Conservation (phyloP, 2,329 filamentous ascomycete species). For the Celoporthe dispersa region DNA sequence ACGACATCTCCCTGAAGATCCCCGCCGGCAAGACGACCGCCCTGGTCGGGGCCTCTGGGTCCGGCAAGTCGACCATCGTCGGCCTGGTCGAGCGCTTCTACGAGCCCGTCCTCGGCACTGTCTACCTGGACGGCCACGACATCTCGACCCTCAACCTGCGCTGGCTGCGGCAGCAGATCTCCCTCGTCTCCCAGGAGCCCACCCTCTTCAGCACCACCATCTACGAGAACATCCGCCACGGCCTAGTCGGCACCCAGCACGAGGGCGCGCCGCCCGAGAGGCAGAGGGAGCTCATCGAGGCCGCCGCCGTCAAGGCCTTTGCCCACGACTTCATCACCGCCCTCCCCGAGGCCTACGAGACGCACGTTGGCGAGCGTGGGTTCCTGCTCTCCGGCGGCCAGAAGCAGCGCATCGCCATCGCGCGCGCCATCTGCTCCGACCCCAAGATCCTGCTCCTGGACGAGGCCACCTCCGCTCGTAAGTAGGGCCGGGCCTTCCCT, state of each 20-base stretch:
- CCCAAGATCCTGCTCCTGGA: slow-evolving; percentile 92
- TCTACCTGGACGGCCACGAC: slow-evolving; percentile 83
- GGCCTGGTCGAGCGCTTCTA: slow-evolving; percentile 95
- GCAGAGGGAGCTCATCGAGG: slow-evolving; percentile 71
- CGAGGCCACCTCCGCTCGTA: slow-evolving; percentile 70
- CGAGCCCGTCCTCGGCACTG: slow-evolving; percentile 77
- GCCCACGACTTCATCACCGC: slow-evolving; percentile 87
- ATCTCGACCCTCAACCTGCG: slow-evolving; percentile 81
- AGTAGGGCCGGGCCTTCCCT: neutral
- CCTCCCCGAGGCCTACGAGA: slow-evolving; percentile 88
- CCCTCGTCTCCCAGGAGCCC: slow-evolving; percentile 91
- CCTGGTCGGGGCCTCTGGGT: slow-evolving; percentile 90
- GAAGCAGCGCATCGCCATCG: slow-evolving; percentile 96
- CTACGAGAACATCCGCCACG: slow-evolving; percentile 86
- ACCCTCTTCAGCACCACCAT: slow-evolving; percentile 90
- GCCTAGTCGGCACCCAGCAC: slow-evolving; percentile 80
- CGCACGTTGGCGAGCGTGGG: slow-evolving; percentile 92
- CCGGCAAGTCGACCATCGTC: slow-evolving; percentile 93
- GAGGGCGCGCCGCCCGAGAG: slow-evolving; percentile 71
- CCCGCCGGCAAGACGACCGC: slow-evolving; percentile 92
- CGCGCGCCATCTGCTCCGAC: slow-evolving; percentile 85
- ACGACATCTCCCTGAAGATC: slow-evolving; percentile 77
- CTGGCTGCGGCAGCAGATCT: slow-evolving; percentile 91
- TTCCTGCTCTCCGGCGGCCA: slow-evolving; percentile 93
- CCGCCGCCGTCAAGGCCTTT: slow-evolving; percentile 88